A percentile compares a stretch with the other conserved stretches of the same genome.
phyloP scores from a whole-genome alignment of 768 basidiomycete species.

The Trametes cubensis region DNA sequence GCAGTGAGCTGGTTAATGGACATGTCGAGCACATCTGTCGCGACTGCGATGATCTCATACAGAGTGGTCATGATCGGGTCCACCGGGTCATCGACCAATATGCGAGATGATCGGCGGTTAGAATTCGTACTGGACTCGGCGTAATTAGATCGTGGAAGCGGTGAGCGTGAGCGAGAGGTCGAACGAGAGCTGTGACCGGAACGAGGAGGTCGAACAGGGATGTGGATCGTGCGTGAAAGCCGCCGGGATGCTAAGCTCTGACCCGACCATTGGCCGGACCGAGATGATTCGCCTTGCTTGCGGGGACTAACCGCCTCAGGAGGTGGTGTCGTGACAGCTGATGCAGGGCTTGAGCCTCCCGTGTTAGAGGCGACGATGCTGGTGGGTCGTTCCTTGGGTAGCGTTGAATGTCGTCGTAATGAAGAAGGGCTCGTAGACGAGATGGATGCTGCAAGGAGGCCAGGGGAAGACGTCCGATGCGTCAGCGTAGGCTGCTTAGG shows the following conservation, averaged over 20 bases:
- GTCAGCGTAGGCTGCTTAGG: slow-evolving; percentile 47
- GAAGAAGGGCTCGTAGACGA: slow-evolving; percentile 71
- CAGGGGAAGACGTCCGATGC: slow-evolving; percentile 57
- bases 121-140: slow-evolving; percentile 64
- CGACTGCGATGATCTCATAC: slow-evolving; percentile 90
- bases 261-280: slow-evolving; percentile 54
- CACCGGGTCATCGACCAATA: slow-evolving; percentile 81
- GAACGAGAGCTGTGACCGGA: slow-evolving; percentile 90
- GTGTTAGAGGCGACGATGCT: slow-evolving; percentile 54
- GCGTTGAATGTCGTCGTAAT: slow-evolving; percentile 63
- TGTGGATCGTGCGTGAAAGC: slow-evolving; percentile 84
- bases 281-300: slow-evolving; percentile 53
- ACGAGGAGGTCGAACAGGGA: slow-evolving; percentile 62
- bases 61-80: slow-evolving; percentile 90
- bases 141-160: slow-evolving; percentile 75
- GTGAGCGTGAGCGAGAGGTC: slow-evolving; percentile 92
- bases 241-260: slow-evolving; percentile 65
- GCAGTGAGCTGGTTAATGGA: slow-evolving; percentile 83
- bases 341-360: slow-evolving; percentile 58
- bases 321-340: slow-evolving; percentile 44
- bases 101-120: slow-evolving; percentile 79
- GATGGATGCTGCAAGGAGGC: slow-evolving; percentile 64
- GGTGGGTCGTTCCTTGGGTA: slow-evolving; percentile 67
- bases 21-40: slow-evolving; percentile 93
- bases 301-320: slow-evolving; percentile 69